Base-by-base conservation (phyloP, 345 rosid genomes). In the Combretum micranthum region DNA sequence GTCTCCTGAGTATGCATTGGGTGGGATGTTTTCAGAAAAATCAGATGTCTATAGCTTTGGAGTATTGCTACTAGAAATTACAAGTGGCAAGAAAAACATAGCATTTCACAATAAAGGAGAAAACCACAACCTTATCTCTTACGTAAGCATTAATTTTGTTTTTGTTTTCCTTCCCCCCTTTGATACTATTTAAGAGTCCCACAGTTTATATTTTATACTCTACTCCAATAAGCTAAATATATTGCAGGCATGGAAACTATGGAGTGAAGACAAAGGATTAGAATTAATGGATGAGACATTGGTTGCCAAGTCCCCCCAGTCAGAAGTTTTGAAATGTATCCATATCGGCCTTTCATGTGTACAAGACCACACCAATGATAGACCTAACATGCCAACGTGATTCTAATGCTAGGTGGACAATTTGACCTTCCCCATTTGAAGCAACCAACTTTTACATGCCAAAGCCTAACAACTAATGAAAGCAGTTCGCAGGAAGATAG, bases 331-430 rank as follows among this genome's bases (percentile, higher is more conserved):
- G 49, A 55, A 66, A 51, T 72, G 69, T 60, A 50, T 73, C 47
- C 70, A 64, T 4, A 45, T 73, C 14, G 77, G 71, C 20, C 62
- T 73, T 12, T 15, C 65, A 43, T 73, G 77, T 49, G 67, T 64
- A 44, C 73, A 74, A 53, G 64, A 74, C 4, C 10, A 16, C 13
- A 57, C 13, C n/a, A n/a, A n/a, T n/a, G n/a, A n/a, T n/a, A n/a
- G n/a, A n/a, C n/a, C n/a, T n/a, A n/a, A n/a, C n/a, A 69, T 62
- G 71, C 50, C 67, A 11, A n/a, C 47, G 13, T 61, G 17, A 25
- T 68, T 17, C 56, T 59, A 17, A 60, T 73, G 77, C 48, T 73
- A 20, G 48, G 45, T 2, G 47, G 62, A 8, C 50, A 64, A 42
- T 49, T 15, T 14, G 18, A 43, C 7, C 47, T 43, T 20, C 61